Base-by-base conservation (phyloP, 179 eudicot genomes). In the Gypsophila paniculata region DNA sequence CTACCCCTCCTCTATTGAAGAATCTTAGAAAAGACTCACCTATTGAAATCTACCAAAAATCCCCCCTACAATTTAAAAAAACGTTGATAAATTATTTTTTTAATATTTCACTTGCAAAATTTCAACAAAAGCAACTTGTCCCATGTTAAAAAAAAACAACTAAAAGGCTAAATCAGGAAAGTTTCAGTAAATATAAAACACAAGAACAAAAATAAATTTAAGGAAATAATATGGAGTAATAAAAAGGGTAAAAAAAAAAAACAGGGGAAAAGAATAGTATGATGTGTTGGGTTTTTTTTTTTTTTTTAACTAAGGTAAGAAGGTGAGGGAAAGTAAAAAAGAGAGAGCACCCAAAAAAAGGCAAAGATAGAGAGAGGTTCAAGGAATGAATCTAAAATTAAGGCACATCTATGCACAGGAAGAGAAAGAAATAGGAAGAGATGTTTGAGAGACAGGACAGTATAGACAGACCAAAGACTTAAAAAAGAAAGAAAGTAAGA, bases 1-100 rank as follows among this genome's bases (percentile, higher is more conserved):
- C 85, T 79, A 52, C 66, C 70, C 81, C 85, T 74, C 82, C 75
- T 51, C 61, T 69, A 42, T 81, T 72, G 69, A 82, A 85, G 97
- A 89, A 91, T 93, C 97, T 93, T 60, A 76, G 53, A 73, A 85
- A 85, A 83, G 84, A 84, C 86, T 81, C 88, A 84, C 80, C 86
- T 80, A 85, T 78, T 39, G 77, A 81, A 83, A 83, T 78, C 79
- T 73, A 74, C 39, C 74, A 68, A 77, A 77, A 82, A 78, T 68
- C 75, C 72, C 73, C 60, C 69, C 49, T 17, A 36, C 26, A 59
- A 29, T 51, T 38, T 52, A 26, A 8, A 61, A 55, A 49, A 8
- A 42, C 32, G 54, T 14, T 3, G 44, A 26, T 26, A 44, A 39
- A 21, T 26, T 36, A 21, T 49, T 15, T 21, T 11, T 0, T 11